Evolutionary conservation across 306 rosid genomes (phyloP).

Genomic region (Parietaria judaica): DNA sequence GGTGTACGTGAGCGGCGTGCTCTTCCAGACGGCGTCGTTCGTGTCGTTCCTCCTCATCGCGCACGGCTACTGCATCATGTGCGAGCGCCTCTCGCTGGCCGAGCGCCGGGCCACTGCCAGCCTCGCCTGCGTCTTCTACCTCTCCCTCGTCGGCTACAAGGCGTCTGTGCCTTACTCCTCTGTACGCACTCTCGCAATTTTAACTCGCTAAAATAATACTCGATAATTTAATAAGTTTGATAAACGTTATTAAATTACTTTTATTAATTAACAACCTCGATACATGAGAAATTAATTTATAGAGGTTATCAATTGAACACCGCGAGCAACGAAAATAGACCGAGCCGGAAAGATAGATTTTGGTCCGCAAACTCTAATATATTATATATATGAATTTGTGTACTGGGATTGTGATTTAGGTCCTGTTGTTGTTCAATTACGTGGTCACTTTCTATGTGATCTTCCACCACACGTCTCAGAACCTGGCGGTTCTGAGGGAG

Average conservation of each 20-base stretch:
- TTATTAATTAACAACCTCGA: too few species aligned
- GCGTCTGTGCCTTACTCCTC: conserved; percentile 88
- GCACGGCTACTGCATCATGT: conserved; percentile 95
- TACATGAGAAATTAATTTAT: too few species aligned
- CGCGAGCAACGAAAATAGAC: too few species aligned
- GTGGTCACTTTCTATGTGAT: conserved; percentile 69
- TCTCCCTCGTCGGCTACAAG: conserved; percentile 89
- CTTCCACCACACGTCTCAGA: conserved; percentile 81
- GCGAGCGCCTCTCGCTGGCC: conserved; percentile 70
- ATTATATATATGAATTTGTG: too few species aligned
- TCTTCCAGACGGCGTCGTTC: conserved; percentile 84
- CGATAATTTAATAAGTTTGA: too few species aligned
- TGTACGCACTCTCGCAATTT: conserved; percentile 33
- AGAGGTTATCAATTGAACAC: too few species aligned
- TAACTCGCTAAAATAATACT: too few species aligned
- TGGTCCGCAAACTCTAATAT: too few species aligned
- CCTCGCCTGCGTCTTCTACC: conserved; percentile 81
- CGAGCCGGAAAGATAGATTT: too few species aligned
- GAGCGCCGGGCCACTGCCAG: conserved; percentile 91
- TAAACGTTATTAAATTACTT: too few species aligned
- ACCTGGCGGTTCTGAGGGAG: conserved; percentile 56
- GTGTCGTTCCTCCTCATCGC: conserved; percentile 86
- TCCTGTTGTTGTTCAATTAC: conserved; percentile 72
- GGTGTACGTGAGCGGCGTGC: conserved; percentile 89
- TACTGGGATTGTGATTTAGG: conserved; percentile 32